A percentile compares a stretch with the other conserved stretches of the same genome.
These are phyloP conservation scores for Arthrobotrys megalospora DNA, from an alignment of 2,329 filamentous ascomycete species.

Conservation along the genomic window DNA sequence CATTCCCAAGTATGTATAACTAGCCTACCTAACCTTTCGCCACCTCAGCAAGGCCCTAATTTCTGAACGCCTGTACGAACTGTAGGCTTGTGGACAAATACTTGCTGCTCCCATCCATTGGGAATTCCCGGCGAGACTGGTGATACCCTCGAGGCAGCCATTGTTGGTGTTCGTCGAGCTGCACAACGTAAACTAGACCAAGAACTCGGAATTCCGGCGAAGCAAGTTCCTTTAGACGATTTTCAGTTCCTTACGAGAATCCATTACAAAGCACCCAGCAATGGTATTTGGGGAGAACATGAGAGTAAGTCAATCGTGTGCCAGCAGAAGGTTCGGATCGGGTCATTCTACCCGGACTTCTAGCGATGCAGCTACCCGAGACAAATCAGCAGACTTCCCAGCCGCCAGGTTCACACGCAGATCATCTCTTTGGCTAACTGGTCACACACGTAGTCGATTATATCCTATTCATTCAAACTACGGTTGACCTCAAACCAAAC, in stretches of 20 bases:
- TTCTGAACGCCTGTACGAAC: neutral
- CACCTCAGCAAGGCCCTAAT: neutral
- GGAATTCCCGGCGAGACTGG: constrained; percentile 93
- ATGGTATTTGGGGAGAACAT: constrained; percentile 99
- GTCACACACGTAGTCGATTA: constrained; percentile 82
- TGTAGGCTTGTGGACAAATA: constrained; percentile 97
- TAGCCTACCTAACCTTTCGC: neutral
- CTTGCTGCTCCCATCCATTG: constrained; percentile 97
- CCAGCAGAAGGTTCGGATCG: constrained; percentile 39
- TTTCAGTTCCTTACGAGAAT: constrained; percentile 97
- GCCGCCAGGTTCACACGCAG: neutral
- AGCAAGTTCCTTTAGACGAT: constrained; percentile 89
- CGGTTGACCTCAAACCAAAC: constrained; percentile 86
- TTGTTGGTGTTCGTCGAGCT: constrained; percentile 89
- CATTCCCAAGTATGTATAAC: constrained; percentile 76
- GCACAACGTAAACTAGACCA: constrained; percentile 94
- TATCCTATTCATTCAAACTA: constrained; percentile 96
- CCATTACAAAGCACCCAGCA: constrained; percentile 96
- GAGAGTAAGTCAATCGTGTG: constrained; percentile 78
- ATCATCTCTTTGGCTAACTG: constrained; percentile 15
- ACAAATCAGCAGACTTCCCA: constrained; percentile 44
- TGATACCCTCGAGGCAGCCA: constrained; percentile 81
- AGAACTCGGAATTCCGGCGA: constrained; percentile 89
- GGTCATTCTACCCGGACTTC: constrained; percentile 27
- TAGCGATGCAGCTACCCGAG: constrained; percentile 54